Base-by-base conservation (phyloP, 2,329 filamentous ascomycete genomes). In the Pseudogymnoascus sp. region DNA sequence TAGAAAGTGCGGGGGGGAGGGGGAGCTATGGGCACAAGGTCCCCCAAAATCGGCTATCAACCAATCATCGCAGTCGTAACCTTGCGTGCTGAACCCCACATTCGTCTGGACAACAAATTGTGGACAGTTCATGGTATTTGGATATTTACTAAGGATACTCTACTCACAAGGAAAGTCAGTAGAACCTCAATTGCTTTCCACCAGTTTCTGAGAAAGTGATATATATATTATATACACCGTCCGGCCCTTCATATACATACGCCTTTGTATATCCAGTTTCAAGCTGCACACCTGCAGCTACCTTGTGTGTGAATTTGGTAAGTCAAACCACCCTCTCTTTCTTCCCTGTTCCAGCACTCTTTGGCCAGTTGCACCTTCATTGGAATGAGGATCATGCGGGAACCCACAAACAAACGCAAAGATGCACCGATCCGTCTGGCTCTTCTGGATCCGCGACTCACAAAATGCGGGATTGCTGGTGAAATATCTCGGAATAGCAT, bases 241-340 rank as follows among this genome's bases (percentile, higher is more conserved):
- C 41, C 23, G 23, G 12, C 23, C 23, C 43, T 25, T 28, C 28
- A 52, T 52, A 52, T 52, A 52, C 43, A 52, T 52, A 52, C 43
- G 11, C 14, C 43, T 52, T 52, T 52, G 23, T 52, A 16, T 52
- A 8, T 28, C 14, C 14, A 52, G 43, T 52, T 52, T 31, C 31
- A 59, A 31, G 55, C 21, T 59, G 55, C 55, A 31, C 31, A 59
- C 38, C 55, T 59, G 55, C 55, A 38, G 55, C n/a, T 59, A 35
- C 55, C 55, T 25, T 16, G 23, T 16, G 43, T 52, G 43, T 52
- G 43, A 52, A 52, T 16, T 28, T 52, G 43, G 43, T 52, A 31
- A 52, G 43, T 52, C 43, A 52, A 28, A 28, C 23, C 23, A 52
- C 41, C 6, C 23, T 52, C 43, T 52, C 23, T 52, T 52, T 52